Conservation (phyloP, 78 protist genomes). For the Dictyostelium brefeldianum region DNA sequence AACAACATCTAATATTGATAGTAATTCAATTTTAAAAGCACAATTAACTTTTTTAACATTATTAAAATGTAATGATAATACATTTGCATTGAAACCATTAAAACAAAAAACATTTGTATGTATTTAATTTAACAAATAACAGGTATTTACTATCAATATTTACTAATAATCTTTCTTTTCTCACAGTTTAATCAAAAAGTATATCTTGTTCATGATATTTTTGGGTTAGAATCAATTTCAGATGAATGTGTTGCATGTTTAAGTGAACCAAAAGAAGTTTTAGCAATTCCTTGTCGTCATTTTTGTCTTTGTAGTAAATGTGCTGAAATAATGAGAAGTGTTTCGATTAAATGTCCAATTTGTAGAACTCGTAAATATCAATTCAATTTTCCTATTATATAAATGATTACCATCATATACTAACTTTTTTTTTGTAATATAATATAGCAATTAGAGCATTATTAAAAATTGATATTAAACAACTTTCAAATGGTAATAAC, state of each 20-base stretch:
- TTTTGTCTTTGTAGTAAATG: conserved; percentile 68
- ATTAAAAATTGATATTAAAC: conserved; percentile 15
- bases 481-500: conserved; percentile 2
- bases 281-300: conserved; percentile 75
- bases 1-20: background rate
- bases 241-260: conserved; percentile 69
- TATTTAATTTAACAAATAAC: background rate
- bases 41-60: conserved; percentile 54
- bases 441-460: conserved; percentile 12
- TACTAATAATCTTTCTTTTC: background rate
- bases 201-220: conserved; percentile 73
- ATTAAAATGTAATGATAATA: conserved; percentile 50
- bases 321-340: conserved; percentile 67
- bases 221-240: conserved; percentile 29
- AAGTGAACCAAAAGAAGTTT: conserved; percentile 54
- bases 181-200: conserved; percentile 15
- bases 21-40: background rate
- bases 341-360: conserved; percentile 60
- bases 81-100: conserved; percentile 63
- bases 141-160: too few relatives aligned
- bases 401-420: too few relatives aligned
- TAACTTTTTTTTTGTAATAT: background rate
- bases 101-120: conserved; percentile 67
- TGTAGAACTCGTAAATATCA: conserved; percentile 74
- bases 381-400: background rate